These are phyloP conservation scores for Zymoseptoria pseudotritici DNA, from an alignment of 2,329 filamentous ascomycete genomes.

Conservation along the genomic window DNA sequence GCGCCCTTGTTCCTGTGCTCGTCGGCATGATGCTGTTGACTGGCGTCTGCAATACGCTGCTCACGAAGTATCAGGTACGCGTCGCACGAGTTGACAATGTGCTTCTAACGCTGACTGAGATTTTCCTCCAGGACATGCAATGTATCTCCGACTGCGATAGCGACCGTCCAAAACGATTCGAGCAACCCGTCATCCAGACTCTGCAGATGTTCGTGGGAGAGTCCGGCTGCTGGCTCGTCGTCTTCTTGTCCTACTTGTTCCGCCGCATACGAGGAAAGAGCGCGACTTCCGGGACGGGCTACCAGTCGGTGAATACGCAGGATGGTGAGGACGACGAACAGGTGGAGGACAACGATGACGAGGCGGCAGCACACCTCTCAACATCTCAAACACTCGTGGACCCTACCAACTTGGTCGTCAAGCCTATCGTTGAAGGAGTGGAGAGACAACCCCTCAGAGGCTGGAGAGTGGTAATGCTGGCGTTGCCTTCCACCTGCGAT, in stretches of 20 bases:
- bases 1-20: conserved; percentile 67
- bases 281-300: conserved; percentile 8
- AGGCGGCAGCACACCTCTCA: conserved; percentile 38
- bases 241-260: conserved; percentile 63
- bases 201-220: conserved; percentile 97
- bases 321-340: conserved; percentile 29
- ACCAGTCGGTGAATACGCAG: conserved; percentile 21
- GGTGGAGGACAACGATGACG: conserved; percentile 33
- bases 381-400: conserved; percentile 31
- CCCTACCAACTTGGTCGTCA: conserved; percentile 39
- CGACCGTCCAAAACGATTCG: conserved; percentile 64
- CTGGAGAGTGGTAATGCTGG: conserved; percentile 64
- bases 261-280: conserved; percentile 30
- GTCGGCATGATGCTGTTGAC: conserved; percentile 96
- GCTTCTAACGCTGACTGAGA: background rate
- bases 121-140: conserved; percentile 69
- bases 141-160: conserved; percentile 85
- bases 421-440: conserved; percentile 47
- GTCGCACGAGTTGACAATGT: background rate
- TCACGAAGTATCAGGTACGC: conserved; percentile 88
- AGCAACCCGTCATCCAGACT: conserved; percentile 93
- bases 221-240: conserved; percentile 89
- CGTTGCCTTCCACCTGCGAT: conserved; percentile 84
- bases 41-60: conserved; percentile 90
- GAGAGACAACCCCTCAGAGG: conserved; percentile 57